A percentile compares a stretch with the other conserved stretches of the same genome.
Conservation (phyloP, 768 basidiomycete species). For the Paxillus rubicundulus region DNA sequence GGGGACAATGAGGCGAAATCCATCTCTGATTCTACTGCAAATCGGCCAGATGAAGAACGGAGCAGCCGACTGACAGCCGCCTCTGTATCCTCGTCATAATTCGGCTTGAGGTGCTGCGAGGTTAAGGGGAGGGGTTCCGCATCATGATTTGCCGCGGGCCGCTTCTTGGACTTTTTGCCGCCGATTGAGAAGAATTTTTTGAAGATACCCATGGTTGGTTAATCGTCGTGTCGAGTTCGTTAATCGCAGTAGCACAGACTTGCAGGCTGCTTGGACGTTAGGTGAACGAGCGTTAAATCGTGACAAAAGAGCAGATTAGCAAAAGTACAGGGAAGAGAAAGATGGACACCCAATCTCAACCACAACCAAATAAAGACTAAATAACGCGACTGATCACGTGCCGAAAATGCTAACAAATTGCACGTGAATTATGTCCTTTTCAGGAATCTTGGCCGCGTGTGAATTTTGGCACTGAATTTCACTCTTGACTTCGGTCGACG, state of each 20-base stretch:
- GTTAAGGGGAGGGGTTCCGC: conserved; percentile 28
- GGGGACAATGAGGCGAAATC: conserved; percentile 62
- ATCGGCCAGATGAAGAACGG: conserved; percentile 71
- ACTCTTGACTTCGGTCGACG: no score
- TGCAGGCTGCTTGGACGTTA: conserved; percentile 24
- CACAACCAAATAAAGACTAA: conserved; percentile 43
- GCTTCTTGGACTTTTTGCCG: conserved; percentile 59
- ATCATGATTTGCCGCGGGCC: conserved; percentile 24
- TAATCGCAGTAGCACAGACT: conserved; percentile 15
- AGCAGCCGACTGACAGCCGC: conserved; percentile 49
- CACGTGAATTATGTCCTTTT: conserved; percentile 10
- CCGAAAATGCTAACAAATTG: conserved; percentile 15
- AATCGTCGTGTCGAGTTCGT: conserved; percentile 28
- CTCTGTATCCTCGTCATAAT: conserved; percentile 44
- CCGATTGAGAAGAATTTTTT: conserved; percentile 69
- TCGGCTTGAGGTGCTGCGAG: conserved; percentile 13
- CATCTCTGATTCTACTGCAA: conserved; percentile 52
- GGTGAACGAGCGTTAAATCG: conserved; percentile 21
- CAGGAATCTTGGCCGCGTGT: no score
- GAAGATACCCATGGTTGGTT: conserved; percentile 58
- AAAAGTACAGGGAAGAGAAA: neutral
- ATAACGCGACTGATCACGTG: conserved; percentile 28
- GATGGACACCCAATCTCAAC: conserved; percentile 28
- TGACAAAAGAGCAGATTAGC: conserved; percentile 9
- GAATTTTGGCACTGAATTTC: no score